Base-by-base conservation (phyloP, 2,329 filamentous ascomycete species). In the Emmonsia crescens region DNA sequence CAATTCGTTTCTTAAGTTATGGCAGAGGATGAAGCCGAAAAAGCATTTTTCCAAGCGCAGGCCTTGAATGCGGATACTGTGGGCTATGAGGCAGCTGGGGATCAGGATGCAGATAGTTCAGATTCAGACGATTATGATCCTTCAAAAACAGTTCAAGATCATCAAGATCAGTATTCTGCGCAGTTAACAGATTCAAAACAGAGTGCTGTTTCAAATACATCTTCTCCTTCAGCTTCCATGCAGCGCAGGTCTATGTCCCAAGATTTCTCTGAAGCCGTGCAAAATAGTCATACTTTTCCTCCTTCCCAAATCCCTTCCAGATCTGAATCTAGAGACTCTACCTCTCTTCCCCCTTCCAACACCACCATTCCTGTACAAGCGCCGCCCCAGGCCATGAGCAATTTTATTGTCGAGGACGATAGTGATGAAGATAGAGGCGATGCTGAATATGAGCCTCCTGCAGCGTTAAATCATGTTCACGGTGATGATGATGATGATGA, bases 401-500 rank as follows among this genome's bases (percentile, higher is more conserved):
- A 83, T 67, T 85, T 85, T 78, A 80, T 84, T 74, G 79, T 83
- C 72, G 83, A 85, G 74, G 83, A 84, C 72, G 82, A 84, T 71
- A 80, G 82, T 72, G 80, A 82, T 69, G 80, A 82, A 70, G 78
- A 80, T 59, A 67, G 73, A 64, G 73, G 74, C 66, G 76, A 77
- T 68, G 73, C 72, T 67, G 75, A 77, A 70, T 77, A 77, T 73
- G 87, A 87, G 73, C 84, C 76, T 64, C 75, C 77, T 69, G 79
- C 76, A 70, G 78, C 75, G 71, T 71, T 78, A 70, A 70, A 68
- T 73, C 75, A 76, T 70, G 73, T 78, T 71, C 75, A 80, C 21
- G 12, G 46, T 48, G 46, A 27, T 48, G 83, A 85, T 74, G 83
- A 83, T 72, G 82, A 84, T 71, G 80, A 81, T 73, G 80, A 82